A percentile compares a stretch with the other conserved stretches of the same genome.
These are phyloP conservation scores for Suhomyces prunicola DNA, from an alignment of 805 yeast species.

Conservation along the genomic window DNA sequence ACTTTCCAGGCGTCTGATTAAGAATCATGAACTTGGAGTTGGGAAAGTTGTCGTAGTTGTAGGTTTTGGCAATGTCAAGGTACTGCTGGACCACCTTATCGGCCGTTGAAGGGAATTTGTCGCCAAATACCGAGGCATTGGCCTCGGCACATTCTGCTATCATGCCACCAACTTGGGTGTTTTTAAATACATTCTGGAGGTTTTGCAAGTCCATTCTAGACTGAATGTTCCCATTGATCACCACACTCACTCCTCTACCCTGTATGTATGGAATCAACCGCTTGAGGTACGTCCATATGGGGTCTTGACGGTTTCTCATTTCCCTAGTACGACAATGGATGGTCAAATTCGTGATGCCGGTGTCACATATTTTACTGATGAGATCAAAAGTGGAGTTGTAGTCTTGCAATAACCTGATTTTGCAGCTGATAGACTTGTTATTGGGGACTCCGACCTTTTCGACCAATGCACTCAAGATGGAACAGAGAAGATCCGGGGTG, in stretches of 20 bases:
- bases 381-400: constrained; percentile 57
- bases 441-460: constrained; percentile 75
- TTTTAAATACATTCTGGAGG: constrained; percentile 52
- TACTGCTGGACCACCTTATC: constrained; percentile 53
- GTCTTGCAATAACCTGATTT: constrained; percentile 74
- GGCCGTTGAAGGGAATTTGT: constrained; percentile 48
- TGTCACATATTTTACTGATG: constrained; percentile 49
- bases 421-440: constrained; percentile 81
- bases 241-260: constrained; percentile 61
- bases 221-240: constrained; percentile 76
- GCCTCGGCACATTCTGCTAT: constrained; percentile 87
- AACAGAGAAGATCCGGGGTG: constrained; percentile 76
- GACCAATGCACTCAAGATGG: constrained; percentile 67
- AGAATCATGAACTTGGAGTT: constrained; percentile 80
- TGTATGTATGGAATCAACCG: constrained; percentile 61
- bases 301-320: constrained; percentile 86
- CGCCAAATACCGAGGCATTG: constrained; percentile 72
- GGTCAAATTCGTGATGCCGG: constrained; percentile 85
- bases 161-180: constrained; percentile 78
- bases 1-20: constrained; percentile 77
- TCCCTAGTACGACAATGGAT: constrained; percentile 86
- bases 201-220: constrained; percentile 50
- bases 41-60: constrained; percentile 52
- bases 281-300: constrained; percentile 66
- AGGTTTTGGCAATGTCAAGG: constrained; percentile 47